Conservation (phyloP, 345 rosid species). For the Angophora floribunda region DNA sequence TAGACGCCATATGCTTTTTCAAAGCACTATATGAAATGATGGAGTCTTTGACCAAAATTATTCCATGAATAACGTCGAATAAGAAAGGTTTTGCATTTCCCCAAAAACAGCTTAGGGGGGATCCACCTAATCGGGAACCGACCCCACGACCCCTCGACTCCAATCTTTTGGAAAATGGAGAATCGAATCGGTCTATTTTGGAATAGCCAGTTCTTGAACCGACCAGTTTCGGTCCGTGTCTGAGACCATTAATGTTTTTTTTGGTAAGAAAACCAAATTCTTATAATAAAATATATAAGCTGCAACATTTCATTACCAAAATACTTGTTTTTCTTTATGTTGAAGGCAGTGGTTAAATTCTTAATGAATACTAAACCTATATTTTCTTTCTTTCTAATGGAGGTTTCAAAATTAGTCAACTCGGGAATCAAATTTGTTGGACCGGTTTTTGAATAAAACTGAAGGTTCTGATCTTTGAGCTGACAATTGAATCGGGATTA, state of each 20-base stretch:
- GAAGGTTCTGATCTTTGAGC: background rate
- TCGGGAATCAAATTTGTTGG: background rate
- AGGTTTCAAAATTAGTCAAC: background rate
- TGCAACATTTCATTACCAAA: background rate
- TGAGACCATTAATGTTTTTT: background rate
- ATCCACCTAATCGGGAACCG: background rate
- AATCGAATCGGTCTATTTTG: background rate
- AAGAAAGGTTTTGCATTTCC: background rate
- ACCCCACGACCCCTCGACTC: background rate
- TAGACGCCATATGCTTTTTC: background rate
- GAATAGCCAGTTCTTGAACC: background rate
- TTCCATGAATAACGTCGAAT: background rate
- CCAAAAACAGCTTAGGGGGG: background rate
- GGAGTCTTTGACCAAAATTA: background rate
- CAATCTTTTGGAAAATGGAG: background rate
- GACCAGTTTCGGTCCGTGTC: background rate
- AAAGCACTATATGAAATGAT: background rate
- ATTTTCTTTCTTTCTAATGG: background rate
- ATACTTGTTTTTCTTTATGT: background rate
- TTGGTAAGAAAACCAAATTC: background rate
- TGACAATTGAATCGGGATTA: accelerated
- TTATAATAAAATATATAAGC: background rate
- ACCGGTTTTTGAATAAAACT: background rate
- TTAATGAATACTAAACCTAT: background rate
- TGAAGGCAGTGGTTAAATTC: background rate